These are phyloP conservation scores for Oidiodendron maius DNA, from an alignment of 495 filamentous ascomycete species.

Conservation along the genomic window DNA sequence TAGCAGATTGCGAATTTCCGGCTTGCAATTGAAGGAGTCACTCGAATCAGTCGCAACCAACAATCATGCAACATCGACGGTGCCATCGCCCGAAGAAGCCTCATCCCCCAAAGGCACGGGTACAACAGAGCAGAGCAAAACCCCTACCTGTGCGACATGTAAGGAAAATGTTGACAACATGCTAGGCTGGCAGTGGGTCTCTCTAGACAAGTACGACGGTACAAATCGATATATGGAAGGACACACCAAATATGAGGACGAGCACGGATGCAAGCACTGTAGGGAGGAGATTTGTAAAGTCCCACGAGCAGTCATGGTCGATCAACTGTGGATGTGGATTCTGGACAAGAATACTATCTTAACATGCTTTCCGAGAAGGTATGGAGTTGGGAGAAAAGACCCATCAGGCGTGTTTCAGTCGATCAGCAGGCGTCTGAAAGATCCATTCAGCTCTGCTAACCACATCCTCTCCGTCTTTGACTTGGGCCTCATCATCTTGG, in stretches of 20 bases:
- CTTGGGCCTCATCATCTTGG: not conserved
- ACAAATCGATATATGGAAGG: too few relatives aligned
- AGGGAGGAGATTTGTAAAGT: not conserved
- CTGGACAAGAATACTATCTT: not conserved
- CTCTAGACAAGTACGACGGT: too few relatives aligned
- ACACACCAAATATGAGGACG: too few relatives aligned
- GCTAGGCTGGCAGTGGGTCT: too few relatives aligned
- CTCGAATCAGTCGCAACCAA: too few relatives aligned
- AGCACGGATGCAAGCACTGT: not conserved
- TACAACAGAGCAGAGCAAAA: not conserved
- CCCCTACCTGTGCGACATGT: too few relatives aligned
- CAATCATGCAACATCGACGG: not conserved
- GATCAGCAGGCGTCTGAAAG: not conserved
- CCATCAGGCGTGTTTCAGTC: not conserved
- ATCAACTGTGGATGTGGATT: slow-evolving; percentile 2
- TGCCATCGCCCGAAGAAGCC: not conserved
- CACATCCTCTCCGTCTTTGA: slow-evolving; percentile 1
- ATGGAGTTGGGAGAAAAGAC: not conserved
- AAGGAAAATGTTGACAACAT: too few relatives aligned
- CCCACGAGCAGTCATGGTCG: not conserved
- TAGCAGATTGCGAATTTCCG: too few relatives aligned
- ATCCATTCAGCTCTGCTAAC: not conserved
- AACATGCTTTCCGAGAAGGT: slow-evolving; percentile 1
- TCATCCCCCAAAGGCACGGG: too few relatives aligned
- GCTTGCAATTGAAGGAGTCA: too few relatives aligned